Percentiles rank a stretch among this genome's conserved stretches.
phyloP scores from a whole-genome alignment of 169 alveolate species.

The Plasmodium yoelii region DNA sequence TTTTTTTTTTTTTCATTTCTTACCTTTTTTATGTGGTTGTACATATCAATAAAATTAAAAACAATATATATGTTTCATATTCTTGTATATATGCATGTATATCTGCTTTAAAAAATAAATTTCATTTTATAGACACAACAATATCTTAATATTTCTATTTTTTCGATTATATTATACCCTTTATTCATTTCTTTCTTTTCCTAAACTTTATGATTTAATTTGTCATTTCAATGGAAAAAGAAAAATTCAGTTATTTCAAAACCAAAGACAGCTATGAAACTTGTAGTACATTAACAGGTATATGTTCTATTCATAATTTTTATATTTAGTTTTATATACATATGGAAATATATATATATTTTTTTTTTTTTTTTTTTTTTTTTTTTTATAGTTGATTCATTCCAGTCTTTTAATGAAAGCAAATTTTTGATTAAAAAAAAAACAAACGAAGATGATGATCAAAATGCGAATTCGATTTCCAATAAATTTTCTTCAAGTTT shows the following conservation, averaged over 20 bases:
- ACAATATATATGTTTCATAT: no score
- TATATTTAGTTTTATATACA: not conserved
- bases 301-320: not conserved
- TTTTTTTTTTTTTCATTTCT: no score
- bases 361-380: slow-evolving; percentile 5
- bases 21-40: no score
- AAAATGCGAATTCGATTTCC: slow-evolving; percentile 4
- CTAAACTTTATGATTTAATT: not conserved
- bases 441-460: slow-evolving; percentile 6
- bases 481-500: slow-evolving; percentile 59
- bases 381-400: slow-evolving; percentile 26
- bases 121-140: no score
- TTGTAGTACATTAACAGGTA: slow-evolving; percentile 51
- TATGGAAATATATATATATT: not conserved
- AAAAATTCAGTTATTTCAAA: not conserved
- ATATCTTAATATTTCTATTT: no score
- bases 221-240: slow-evolving; percentile 6
- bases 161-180: no score
- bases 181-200: not conserved
- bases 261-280: slow-evolving; percentile 46
- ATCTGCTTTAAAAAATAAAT: no score
- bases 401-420: slow-evolving; percentile 32
- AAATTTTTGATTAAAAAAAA: slow-evolving; percentile 32
- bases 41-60: no score
- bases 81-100: no score